These are phyloP conservation scores for Fragaria ananassa DNA, from an alignment of 306 rosid genomes.

Conservation along the genomic window DNA sequence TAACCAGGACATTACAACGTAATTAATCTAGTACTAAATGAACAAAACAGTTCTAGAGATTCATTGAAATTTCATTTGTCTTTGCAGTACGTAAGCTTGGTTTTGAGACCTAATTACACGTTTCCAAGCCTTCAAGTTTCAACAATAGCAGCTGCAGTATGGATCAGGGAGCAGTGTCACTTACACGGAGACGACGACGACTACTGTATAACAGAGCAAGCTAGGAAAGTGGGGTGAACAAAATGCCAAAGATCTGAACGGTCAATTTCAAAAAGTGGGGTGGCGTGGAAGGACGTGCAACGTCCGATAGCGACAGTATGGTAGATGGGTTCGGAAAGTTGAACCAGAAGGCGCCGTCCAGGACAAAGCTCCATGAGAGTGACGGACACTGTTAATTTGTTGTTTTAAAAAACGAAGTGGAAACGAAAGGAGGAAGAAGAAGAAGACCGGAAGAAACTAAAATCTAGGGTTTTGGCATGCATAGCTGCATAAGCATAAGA, in stretches of 20 bases:
- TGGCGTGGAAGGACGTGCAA: constrained; percentile 29
- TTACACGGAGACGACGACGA: not conserved
- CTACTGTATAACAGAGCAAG: not conserved
- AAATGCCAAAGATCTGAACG: constrained; percentile 5
- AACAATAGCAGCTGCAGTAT: not conserved
- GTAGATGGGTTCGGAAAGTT: constrained; percentile 25
- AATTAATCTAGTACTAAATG: not conserved
- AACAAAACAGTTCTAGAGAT: not conserved
- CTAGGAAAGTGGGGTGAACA: not conserved
- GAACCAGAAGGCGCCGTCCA: constrained; percentile 27
- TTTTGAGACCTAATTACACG: not conserved
- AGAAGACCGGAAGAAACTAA: not conserved
- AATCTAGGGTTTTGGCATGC: constrained; percentile 1
- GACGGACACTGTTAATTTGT: not conserved
- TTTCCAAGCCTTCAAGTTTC: not conserved
- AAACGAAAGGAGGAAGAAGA: not conserved
- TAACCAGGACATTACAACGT: not conserved
- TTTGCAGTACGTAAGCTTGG: not conserved
- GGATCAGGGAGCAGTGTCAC: not conserved
- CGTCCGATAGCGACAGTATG: constrained; percentile 18
- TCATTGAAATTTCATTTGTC: not conserved
- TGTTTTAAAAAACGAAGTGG: not conserved
- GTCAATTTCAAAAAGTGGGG: constrained; percentile 10
- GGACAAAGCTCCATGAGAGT: constrained; percentile 21
- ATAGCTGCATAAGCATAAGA: not conserved